Percentiles rank a stretch among this genome's conserved stretches.
Evolutionary conservation across 495 filamentous ascomycete genomes (phyloP).

Genomic region (Neurospora intermedia): DNA sequence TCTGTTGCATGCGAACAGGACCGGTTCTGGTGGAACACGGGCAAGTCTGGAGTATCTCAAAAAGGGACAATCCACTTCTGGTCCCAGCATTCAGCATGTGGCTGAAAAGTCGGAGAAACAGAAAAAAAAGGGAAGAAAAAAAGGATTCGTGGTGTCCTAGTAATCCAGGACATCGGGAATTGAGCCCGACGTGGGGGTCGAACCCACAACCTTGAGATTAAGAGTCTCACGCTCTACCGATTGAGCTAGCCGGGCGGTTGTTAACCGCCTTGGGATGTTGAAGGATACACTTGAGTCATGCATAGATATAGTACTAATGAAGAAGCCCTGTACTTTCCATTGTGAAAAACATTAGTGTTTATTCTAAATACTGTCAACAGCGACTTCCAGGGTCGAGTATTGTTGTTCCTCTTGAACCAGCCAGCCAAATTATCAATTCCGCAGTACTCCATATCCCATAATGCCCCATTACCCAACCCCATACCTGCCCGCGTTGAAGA

Average conservation of each 20-base stretch:
- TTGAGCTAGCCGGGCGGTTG: slow-evolving; percentile 54
- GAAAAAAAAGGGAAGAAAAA: neutral
- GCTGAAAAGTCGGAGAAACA: neutral
- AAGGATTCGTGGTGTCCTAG: neutral
- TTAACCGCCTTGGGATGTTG: neutral
- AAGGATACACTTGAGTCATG: neutral
- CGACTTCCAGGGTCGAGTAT: neutral
- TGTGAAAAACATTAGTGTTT: neutral
- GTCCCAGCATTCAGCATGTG: neutral
- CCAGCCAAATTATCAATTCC: neutral
- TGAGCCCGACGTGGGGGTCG: slow-evolving; percentile 9
- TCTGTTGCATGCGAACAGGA: neutral
- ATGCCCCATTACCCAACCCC: neutral
- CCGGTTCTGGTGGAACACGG: neutral
- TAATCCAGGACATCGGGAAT: neutral
- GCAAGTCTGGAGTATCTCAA: neutral
- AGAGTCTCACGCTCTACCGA: slow-evolving; percentile 61
- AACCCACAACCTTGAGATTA: too few relatives aligned
- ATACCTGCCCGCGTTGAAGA: neutral
- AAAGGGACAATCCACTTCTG: neutral
- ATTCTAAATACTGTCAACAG: neutral
- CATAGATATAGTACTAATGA: neutral
- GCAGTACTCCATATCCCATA: neutral
- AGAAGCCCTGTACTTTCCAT: neutral
- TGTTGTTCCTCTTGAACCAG: neutral